phyloP scores from a whole-genome alignment of 768 basidiomycete species.

The Clavulina sp. region DNA sequence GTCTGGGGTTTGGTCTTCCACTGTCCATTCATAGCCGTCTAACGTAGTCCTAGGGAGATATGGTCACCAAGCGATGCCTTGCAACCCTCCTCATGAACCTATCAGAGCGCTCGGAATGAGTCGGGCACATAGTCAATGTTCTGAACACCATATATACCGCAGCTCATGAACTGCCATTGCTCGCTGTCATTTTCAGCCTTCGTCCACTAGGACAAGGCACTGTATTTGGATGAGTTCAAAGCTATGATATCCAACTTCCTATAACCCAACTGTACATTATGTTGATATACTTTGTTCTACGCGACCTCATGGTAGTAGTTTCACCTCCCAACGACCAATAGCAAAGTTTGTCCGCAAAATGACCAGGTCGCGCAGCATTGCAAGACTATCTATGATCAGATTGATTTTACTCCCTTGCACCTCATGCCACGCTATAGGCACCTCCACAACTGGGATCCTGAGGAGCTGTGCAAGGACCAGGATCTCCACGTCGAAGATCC shows the following conservation, averaged over 20 bases:
- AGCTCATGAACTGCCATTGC: no score
- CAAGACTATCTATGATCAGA: slow-evolving; percentile 65
- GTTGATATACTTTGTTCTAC: no score
- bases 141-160: no score
- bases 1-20: slow-evolving; percentile 9
- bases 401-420: slow-evolving; percentile 84
- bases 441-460: slow-evolving; percentile 63
- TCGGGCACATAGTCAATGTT: no score
- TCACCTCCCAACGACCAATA: slow-evolving; percentile 62
- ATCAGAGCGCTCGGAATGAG: slow-evolving; percentile 16
- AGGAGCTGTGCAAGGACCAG: slow-evolving; percentile 68
- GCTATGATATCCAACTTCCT: neutral
- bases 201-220: neutral
- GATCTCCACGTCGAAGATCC: slow-evolving; percentile 96
- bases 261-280: neutral
- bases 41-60: slow-evolving; percentile 50
- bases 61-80: slow-evolving; percentile 92
- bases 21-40: neutral
- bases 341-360: slow-evolving; percentile 69
- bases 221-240: neutral
- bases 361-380: slow-evolving; percentile 79
- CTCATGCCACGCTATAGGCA: slow-evolving; percentile 86
- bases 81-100: slow-evolving; percentile 81
- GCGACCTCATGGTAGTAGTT: neutral
- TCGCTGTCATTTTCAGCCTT: no score